Percentiles rank a stretch among this genome's conserved stretches.
Conservation (phyloP, 2,329 filamentous ascomycete genomes). For the Epichloe sibirici region DNA sequence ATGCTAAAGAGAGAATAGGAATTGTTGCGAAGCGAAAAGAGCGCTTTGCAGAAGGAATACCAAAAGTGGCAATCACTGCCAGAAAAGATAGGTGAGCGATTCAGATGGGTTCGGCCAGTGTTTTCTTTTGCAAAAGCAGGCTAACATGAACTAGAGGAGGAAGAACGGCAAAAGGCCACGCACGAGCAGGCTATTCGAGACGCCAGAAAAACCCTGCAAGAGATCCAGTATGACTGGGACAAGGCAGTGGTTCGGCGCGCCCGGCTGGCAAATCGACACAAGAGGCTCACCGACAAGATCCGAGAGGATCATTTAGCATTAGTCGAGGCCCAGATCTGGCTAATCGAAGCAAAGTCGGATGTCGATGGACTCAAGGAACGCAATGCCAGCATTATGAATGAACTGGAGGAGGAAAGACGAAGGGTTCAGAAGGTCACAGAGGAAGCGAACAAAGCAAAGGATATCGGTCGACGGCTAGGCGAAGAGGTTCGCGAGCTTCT, state of each 20-base stretch:
- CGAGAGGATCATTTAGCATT: slow-evolving; percentile 49
- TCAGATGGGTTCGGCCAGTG: neutral
- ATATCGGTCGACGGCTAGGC: slow-evolving; percentile 19
- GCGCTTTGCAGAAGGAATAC: slow-evolving; percentile 50
- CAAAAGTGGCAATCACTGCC: slow-evolving; percentile 56
- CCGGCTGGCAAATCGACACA: slow-evolving; percentile 36
- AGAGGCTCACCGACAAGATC: slow-evolving; percentile 50
- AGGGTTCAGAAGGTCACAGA: slow-evolving; percentile 25
- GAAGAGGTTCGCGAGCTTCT: slow-evolving; percentile 28
- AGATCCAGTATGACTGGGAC: slow-evolving; percentile 43
- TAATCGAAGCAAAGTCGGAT: slow-evolving; percentile 77
- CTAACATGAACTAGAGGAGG: slow-evolving; percentile 21
- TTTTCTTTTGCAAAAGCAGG: neutral
- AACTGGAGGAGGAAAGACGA: slow-evolving; percentile 33
- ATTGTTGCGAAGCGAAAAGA: slow-evolving; percentile 49
- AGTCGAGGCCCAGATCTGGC: slow-evolving; percentile 56
- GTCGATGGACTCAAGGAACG: slow-evolving; percentile 53
- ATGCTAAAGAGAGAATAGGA: slow-evolving; percentile 23
- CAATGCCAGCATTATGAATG: slow-evolving; percentile 45
- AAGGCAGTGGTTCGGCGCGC: slow-evolving; percentile 43
- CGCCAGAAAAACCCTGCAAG: slow-evolving; percentile 27
- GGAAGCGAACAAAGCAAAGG: slow-evolving; percentile 24
- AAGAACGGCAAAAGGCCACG: slow-evolving; percentile 20
- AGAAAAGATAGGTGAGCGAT: slow-evolving; percentile 51
- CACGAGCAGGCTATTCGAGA: slow-evolving; percentile 21